Evolutionary conservation across 2,329 filamentous ascomycete species (phyloP).

Genomic region (Alternaria incomplexa): DNA sequence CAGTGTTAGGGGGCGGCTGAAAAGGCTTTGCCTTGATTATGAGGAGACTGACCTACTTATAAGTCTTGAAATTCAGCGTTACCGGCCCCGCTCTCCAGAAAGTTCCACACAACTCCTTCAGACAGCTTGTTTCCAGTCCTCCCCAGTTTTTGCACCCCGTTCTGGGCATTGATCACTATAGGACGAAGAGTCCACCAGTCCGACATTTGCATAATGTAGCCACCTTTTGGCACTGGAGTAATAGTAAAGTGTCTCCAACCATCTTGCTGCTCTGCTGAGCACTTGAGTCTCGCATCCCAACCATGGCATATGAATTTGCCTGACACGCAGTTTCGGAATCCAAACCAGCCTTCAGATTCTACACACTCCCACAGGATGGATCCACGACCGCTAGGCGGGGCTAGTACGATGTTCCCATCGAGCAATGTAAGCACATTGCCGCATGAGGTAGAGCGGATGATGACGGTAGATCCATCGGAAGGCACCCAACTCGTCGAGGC

Average conservation of each 20-base stretch:
- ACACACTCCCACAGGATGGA: slow-evolving; percentile 12
- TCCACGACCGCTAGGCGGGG: slow-evolving; percentile 2
- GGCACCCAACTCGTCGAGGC: not conserved
- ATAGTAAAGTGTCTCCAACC: slow-evolving; percentile 8
- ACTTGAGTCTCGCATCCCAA: slow-evolving; percentile 6
- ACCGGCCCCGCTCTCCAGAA: not conserved
- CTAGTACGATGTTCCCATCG: slow-evolving; percentile 10
- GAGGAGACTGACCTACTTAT: not conserved
- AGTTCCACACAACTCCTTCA: slow-evolving; percentile 14
- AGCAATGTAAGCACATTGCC: slow-evolving; percentile 12
- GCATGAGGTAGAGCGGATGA: slow-evolving; percentile 11
- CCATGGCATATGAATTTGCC: slow-evolving; percentile 11
- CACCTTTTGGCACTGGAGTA: slow-evolving; percentile 11
- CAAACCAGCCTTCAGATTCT: slow-evolving; percentile 14
- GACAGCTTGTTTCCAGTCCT: slow-evolving; percentile 12
- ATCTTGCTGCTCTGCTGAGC: slow-evolving; percentile 1
- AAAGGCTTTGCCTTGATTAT: not conserved
- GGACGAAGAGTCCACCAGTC: slow-evolving; percentile 17
- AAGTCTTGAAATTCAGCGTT: not conserved
- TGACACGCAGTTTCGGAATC: slow-evolving; percentile 5
- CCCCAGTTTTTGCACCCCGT: slow-evolving; percentile 4
- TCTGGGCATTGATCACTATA: slow-evolving; percentile 7
- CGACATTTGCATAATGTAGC: slow-evolving; percentile 19
- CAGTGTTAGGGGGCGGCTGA: not conserved
- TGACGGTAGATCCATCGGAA: slow-evolving; percentile 6